A percentile compares a stretch with the other conserved stretches of the same genome.
Conservation (phyloP, 116 monocot genomes). For the Cymodocea nodosa region DNA sequence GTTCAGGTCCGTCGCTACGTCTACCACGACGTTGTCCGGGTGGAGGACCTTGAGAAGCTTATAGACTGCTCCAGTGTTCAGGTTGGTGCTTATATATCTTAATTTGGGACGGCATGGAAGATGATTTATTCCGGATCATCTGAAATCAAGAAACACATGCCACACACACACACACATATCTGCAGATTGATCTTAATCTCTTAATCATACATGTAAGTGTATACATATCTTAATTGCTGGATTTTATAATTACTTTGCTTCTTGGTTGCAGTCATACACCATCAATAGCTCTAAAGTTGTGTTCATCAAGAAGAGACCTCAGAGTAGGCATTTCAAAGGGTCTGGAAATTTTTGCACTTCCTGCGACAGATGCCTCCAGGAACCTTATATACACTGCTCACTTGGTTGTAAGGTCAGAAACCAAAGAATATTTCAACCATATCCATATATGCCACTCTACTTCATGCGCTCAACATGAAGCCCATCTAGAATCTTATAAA, state of each 20-base stretch:
- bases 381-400: constrained; percentile 91
- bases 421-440: neutral
- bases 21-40: constrained; percentile 72
- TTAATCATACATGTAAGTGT: neutral
- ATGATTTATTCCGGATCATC: too few relatives aligned
- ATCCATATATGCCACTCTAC: too few relatives aligned
- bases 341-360: constrained; percentile 90
- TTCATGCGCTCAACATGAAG: neutral
- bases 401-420: constrained; percentile 71
- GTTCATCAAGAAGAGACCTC: constrained; percentile 92
- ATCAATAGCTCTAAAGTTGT: constrained; percentile 93
- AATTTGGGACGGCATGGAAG: too few relatives aligned
- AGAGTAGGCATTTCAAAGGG: constrained; percentile 83
- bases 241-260: neutral
- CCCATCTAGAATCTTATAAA: too few relatives aligned
- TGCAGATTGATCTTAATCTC: neutral
- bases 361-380: constrained; percentile 86
- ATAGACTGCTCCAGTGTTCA: constrained; percentile 91
- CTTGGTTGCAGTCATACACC: constrained; percentile 61
- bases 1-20: constrained; percentile 83
- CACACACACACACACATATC: too few relatives aligned
- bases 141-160: too few relatives aligned
- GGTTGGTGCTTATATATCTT: constrained; percentile 13
- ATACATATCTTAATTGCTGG: too few relatives aligned
- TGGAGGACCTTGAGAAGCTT: constrained; percentile 80